Conservation (phyloP, 2,329 filamentous ascomycete genomes). For the Neonectria hederae region DNA sequence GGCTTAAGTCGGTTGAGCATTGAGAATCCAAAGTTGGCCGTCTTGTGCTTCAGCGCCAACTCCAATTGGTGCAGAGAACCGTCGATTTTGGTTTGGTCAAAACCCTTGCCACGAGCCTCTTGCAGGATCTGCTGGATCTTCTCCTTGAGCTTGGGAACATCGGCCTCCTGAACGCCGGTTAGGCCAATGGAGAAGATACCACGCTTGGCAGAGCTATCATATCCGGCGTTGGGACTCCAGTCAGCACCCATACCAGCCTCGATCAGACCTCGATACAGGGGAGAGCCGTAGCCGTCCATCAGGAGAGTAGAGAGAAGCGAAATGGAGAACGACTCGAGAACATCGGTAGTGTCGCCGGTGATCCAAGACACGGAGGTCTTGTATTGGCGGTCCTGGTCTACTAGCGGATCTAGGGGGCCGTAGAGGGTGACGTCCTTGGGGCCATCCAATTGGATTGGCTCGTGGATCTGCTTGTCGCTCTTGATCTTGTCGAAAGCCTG, state of each 20-base stretch:
- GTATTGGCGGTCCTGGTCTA: slow-evolving; percentile 85
- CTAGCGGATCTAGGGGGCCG: slow-evolving; percentile 87
- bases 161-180: slow-evolving; percentile 84
- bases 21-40: slow-evolving; percentile 91
- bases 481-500: slow-evolving; percentile 75
- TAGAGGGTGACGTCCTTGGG: slow-evolving; percentile 75
- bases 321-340: slow-evolving; percentile 88
- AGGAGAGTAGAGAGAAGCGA: slow-evolving; percentile 84
- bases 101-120: slow-evolving; percentile 77
- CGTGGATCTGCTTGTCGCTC: slow-evolving; percentile 77
- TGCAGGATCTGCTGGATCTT: slow-evolving; percentile 77
- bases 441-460: slow-evolving; percentile 77
- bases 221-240: slow-evolving; percentile 94
- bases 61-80: slow-evolving; percentile 95
- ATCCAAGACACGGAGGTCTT: slow-evolving; percentile 97
- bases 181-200: slow-evolving; percentile 92
- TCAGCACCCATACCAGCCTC: slow-evolving; percentile 91
- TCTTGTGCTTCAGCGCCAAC: slow-evolving; percentile 94
- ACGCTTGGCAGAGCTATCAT: slow-evolving; percentile 79
- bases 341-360: slow-evolving; percentile 81
- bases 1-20: slow-evolving; percentile 89
- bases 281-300: slow-evolving; percentile 94
- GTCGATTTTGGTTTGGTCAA: slow-evolving; percentile 90
- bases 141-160: slow-evolving; percentile 80
- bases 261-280: slow-evolving; percentile 87